Conservation (phyloP, 2,329 filamentous ascomycete genomes). For the Monilinia fructigena region DNA sequence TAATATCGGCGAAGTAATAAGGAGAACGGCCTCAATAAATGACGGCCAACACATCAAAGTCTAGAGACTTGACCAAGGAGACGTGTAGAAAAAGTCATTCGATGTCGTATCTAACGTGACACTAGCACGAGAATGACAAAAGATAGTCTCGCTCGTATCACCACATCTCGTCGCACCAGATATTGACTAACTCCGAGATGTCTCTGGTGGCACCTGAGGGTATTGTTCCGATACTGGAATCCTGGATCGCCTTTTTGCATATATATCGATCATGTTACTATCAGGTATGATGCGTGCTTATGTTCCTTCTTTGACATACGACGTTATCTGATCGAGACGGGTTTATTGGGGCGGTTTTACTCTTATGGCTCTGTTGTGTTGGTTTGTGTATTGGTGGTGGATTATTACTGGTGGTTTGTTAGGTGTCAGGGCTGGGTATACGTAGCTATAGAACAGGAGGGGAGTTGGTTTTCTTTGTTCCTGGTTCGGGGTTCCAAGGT, state of each 20-base stretch:
- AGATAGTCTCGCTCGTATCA: background rate
- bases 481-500: too few relatives aligned
- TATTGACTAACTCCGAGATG: slow-evolving; percentile 3
- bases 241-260: slow-evolving; percentile 10
- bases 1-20: slow-evolving; percentile 7
- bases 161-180: background rate
- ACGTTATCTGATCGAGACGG: slow-evolving; percentile 9
- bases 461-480: background rate
- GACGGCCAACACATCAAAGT: too few relatives aligned
- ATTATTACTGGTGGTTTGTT: background rate
- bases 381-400: background rate
- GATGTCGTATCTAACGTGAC: slow-evolving; percentile 7
- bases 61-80: background rate
- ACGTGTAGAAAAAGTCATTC: background rate
- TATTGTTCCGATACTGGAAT: slow-evolving; percentile 1
- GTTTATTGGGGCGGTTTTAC: background rate
- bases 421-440: too few relatives aligned
- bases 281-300: background rate
- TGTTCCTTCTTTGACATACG: background rate
- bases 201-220: background rate
- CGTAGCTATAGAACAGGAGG: too few relatives aligned
- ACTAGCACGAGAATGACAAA: slow-evolving; percentile 4
- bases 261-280: slow-evolving; percentile 8
- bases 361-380: background rate
- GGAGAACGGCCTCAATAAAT: background rate